These are phyloP conservation scores for Sordariomycetes sp. DNA, from an alignment of 2,329 filamentous ascomycete genomes.

Conservation along the genomic window DNA sequence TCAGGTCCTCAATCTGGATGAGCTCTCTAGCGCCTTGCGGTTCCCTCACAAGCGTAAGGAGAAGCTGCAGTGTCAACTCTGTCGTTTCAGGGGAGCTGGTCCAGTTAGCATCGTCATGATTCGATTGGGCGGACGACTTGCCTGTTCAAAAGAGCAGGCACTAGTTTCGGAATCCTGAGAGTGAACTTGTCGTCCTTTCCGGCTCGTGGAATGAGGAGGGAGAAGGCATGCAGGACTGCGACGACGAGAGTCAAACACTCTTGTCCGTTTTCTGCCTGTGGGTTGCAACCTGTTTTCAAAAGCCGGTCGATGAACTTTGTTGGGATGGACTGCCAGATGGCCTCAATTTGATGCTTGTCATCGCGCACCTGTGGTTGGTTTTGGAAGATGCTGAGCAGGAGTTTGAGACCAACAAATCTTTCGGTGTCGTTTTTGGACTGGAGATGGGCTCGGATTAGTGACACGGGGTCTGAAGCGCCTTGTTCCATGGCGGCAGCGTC, in stretches of 20 bases:
- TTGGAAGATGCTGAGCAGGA: constrained; percentile 58
- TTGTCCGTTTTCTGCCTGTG: constrained; percentile 33
- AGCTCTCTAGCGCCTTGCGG: constrained; percentile 40
- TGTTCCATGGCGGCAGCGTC: too few species aligned
- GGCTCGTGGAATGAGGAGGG: constrained; percentile 43
- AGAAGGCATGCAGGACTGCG: constrained; percentile 54
- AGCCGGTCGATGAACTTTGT: constrained; percentile 56
- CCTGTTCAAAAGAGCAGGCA: constrained; percentile 45
- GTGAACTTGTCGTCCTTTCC: constrained; percentile 35
- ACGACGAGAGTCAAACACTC: constrained; percentile 57
- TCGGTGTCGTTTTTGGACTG: constrained; percentile 56
- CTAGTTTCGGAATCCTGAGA: constrained; percentile 42
- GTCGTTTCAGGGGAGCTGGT: constrained; percentile 43
- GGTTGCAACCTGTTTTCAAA: constrained; percentile 41
- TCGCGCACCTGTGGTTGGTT: constrained; percentile 42
- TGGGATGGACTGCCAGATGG: constrained; percentile 51
- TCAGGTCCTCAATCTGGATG: constrained; percentile 39
- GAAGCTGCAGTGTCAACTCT: constrained; percentile 43
- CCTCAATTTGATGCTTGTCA: constrained; percentile 33
- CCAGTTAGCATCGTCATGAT: background rate
- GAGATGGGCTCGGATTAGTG: too few species aligned
- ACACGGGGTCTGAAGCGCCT: too few species aligned
- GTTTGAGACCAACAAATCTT: constrained; percentile 57
- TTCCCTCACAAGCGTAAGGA: constrained; percentile 45
- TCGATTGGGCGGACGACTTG: constrained; percentile 17